Evolutionary conservation across 2,329 filamentous ascomycete genomes (phyloP), one percentile per base, ranked within the genome.

Genomic region (Sarocladiaceae sp.): DNA sequence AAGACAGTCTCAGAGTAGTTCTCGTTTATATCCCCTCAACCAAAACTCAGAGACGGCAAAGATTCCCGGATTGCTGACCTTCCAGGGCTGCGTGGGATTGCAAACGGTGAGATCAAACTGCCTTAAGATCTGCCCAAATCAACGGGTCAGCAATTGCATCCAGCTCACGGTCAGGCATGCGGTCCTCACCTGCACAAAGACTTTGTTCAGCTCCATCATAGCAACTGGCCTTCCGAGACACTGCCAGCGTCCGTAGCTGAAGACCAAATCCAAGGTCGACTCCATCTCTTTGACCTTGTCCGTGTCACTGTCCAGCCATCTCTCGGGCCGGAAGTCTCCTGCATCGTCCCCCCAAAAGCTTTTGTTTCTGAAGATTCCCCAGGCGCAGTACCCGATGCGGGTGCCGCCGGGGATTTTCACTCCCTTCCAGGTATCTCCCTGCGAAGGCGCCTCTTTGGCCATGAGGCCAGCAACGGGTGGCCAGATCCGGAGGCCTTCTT

Each of bases 401-500:
- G 77, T 80, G 18, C 79, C 80, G 1, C 71, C 78, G 1, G 76
- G 74, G 33, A 82, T 70, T 55, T 72, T 71, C 13, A 70, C 61
- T 5, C 78, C 79, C 48, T 78, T 76, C 18, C 82, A 65, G 53
- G 74, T 71, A 31, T 73, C 74, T 7, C 79, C 80, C 56, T 73
- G 73, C 1, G 72, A 69, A 0, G 80, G 79, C 0, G 75, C 76
- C 0, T 78, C 71, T 15, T 76, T 75, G 59, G 81, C 81, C 59
- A 78, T 78, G 12, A 82, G 56, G 1, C 69, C 70, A 0, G 74
- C 76, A 1, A 82, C 76, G 0, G 79, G 78, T 0, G 80, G 79
- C 6, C 77, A 74, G 53, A 82, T 65, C 3, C 79, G 76, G 67
- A 83, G 75, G 1, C 75, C 72, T 60, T 83, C 79, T 36, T 77